phyloP scores from a whole-genome alignment of 176 grass and related monocot species.

The Bolboschoenus planiculmis region DNA sequence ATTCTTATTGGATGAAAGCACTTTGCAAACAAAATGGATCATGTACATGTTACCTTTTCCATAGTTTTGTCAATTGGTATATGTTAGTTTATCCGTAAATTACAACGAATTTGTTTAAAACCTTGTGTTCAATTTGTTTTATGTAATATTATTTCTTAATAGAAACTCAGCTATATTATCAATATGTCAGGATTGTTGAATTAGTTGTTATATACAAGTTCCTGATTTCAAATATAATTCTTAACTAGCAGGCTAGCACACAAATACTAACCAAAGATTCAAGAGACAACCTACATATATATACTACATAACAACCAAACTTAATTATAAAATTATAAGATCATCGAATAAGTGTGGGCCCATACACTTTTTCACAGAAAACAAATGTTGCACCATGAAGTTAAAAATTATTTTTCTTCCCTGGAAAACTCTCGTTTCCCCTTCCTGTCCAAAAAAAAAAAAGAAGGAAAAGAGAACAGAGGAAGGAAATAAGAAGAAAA shows the following conservation, averaged over 20 bases:
- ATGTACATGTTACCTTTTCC: neutral
- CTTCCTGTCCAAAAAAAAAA: neutral
- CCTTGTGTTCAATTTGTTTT: neutral
- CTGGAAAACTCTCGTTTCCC: neutral
- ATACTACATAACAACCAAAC: neutral
- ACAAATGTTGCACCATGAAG: neutral
- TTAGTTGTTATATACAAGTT: neutral
- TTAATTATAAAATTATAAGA: neutral
- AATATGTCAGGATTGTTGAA: neutral
- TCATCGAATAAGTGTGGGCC: neutral
- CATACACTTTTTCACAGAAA: neutral
- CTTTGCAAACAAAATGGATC: neutral
- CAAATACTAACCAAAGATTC: too few species aligned
- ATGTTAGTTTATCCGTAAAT: neutral
- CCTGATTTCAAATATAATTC: neutral
- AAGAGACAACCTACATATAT: neutral
- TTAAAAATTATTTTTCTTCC: neutral
- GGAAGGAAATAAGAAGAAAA: neutral
- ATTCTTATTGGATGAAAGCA: neutral
- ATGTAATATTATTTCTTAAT: neutral
- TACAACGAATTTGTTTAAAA: neutral
- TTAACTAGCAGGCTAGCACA: too few species aligned
- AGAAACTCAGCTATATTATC: neutral
- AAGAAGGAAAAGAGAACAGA: neutral
- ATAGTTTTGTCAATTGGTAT: neutral